A percentile compares a stretch with the other conserved stretches of the same genome.
phyloP scores from a whole-genome alignment of 2,329 filamentous ascomycete genomes.

The Monosporascus ibericus region DNA sequence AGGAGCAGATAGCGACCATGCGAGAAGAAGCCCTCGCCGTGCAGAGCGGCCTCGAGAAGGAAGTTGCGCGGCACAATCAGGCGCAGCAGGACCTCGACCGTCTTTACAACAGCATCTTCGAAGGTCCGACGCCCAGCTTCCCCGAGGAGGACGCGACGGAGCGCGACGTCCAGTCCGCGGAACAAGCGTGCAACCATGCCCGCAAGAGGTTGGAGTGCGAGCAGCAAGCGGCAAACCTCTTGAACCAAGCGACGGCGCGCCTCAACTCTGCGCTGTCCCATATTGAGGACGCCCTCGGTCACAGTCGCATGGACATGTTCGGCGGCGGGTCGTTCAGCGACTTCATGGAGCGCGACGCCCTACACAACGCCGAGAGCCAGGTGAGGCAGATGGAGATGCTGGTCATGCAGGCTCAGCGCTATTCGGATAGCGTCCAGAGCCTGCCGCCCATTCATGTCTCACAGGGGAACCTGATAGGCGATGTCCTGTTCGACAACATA shows the following conservation, averaged over 20 bases:
- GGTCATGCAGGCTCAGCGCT: constrained; percentile 32
- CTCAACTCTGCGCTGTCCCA: constrained; percentile 29
- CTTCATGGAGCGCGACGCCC: constrained; percentile 47
- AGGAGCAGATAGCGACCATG: constrained; percentile 32
- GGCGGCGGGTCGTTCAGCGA: constrained; percentile 42
- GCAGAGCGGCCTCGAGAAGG: constrained; percentile 29
- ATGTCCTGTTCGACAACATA: constrained; percentile 51
- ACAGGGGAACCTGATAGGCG: constrained; percentile 39
- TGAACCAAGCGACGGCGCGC: constrained; percentile 31
- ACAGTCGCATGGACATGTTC: constrained; percentile 41
- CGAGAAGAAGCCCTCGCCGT: constrained; percentile 33
- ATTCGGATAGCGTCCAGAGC: constrained; percentile 30
- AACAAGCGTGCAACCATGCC: constrained; percentile 31
- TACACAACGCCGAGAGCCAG: constrained; percentile 39
- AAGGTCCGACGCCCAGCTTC: constrained; percentile 44
- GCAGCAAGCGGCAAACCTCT: constrained; percentile 31
- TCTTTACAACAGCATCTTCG: constrained; percentile 49
- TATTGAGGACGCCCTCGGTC: constrained; percentile 36
- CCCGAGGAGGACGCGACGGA: constrained; percentile 48
- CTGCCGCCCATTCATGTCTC: constrained; percentile 38
- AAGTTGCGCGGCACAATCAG: constrained; percentile 28
- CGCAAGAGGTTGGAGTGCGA: constrained; percentile 33
- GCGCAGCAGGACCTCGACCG: constrained; percentile 42
- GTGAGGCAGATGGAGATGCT: constrained; percentile 34
- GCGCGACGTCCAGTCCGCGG: constrained; percentile 25